These are phyloP conservation scores for Solanum dulcamara DNA, from an alignment of 257 asterid genomes.

Conservation along the genomic window DNA sequence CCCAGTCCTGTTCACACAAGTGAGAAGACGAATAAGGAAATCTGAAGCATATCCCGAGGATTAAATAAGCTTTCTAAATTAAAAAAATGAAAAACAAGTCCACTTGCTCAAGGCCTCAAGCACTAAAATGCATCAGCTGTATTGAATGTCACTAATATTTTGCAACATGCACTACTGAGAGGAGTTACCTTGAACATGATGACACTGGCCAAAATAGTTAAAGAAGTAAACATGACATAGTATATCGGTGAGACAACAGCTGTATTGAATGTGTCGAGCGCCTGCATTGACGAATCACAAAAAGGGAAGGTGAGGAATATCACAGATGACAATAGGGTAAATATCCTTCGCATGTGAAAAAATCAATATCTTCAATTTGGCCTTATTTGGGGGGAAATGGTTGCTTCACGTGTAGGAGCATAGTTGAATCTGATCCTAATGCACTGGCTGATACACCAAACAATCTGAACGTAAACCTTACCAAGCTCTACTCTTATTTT, in stretches of 20 bases:
- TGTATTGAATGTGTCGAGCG: constrained; percentile 95
- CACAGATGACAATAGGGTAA: background rate
- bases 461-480: background rate
- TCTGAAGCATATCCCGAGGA: background rate
- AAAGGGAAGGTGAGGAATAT: constrained; percentile 1
- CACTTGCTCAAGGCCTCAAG: background rate
- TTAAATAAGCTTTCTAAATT: background rate
- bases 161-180: background rate
- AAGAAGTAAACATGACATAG: constrained; percentile 94
- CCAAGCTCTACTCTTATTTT: background rate
- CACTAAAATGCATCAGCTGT: background rate
- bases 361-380: background rate
- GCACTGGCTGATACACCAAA: background rate
- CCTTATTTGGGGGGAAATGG: too few relatives aligned
- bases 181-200: constrained; percentile 95
- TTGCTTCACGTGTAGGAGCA: too few relatives aligned
- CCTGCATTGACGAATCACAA: constrained; percentile 45
- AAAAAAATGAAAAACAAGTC: background rate
- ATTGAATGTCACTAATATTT: background rate
- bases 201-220: constrained; percentile 91
- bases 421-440: background rate
- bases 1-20: constrained; percentile 69
- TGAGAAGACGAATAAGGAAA: background rate
- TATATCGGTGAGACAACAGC: constrained; percentile 96
- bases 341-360: background rate